Evolutionary conservation across 176 grass and related monocot genomes (phyloP).

Genomic region (Saccharum officinarum): DNA sequence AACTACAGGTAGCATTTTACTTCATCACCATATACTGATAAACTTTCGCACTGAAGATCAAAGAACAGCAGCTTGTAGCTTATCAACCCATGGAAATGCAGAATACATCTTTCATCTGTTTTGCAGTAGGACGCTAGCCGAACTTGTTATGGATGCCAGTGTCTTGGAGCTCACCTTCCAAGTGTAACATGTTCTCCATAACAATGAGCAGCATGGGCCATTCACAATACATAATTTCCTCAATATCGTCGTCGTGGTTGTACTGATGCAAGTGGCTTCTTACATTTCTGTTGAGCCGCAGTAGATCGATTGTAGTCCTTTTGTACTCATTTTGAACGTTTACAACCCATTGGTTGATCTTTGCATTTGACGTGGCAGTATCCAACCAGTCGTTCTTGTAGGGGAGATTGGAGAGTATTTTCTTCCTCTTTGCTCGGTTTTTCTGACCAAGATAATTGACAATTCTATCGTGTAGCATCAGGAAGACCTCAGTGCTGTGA

Average conservation of each 20-base stretch:
- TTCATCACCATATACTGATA: neutral
- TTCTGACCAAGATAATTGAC: neutral
- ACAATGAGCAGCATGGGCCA: neutral
- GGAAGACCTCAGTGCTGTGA: slow-evolving; percentile 11
- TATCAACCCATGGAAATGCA: neutral
- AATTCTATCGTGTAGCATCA: neutral
- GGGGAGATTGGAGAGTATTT: neutral
- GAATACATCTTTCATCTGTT: neutral
- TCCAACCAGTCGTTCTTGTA: slow-evolving; percentile 6
- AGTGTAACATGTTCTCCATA: neutral
- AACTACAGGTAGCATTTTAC: no score
- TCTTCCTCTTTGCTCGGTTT: neutral
- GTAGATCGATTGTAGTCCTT: neutral
- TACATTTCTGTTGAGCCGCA: slow-evolving; percentile 10
- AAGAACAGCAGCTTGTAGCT: neutral
- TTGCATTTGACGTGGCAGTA: neutral
- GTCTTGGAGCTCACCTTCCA: slow-evolving; percentile 10
- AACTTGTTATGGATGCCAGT: slow-evolving; percentile 10
- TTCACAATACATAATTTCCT: slow-evolving; percentile 12
- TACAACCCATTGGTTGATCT: neutral
- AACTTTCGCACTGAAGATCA: neutral
- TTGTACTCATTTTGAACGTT: neutral
- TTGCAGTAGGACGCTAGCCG: neutral
- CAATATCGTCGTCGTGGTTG: neutral
- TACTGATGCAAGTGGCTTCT: slow-evolving; percentile 8